Percentiles rank a stretch among this genome's conserved stretches.
phyloP scores from a whole-genome alignment of 1,284 basidiomycete genomes.

The Ustanciosporium gigantosporum region DNA sequence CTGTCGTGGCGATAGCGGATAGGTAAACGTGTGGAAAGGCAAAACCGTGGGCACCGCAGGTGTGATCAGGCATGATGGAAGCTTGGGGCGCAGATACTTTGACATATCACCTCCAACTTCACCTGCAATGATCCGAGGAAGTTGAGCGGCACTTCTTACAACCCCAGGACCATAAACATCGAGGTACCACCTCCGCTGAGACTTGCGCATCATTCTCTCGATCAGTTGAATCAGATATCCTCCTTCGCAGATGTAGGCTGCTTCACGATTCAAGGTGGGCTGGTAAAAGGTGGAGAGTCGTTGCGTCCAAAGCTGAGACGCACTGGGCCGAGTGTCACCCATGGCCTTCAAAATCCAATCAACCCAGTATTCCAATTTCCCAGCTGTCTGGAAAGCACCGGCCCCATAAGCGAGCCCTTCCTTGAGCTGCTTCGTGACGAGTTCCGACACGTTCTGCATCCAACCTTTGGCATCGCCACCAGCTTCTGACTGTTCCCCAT shows the following conservation, averaged over 20 bases:
- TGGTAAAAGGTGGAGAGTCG: constrained; percentile 63
- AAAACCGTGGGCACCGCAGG: constrained; percentile 67
- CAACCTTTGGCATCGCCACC: constrained; percentile 56
- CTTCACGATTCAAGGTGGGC: constrained; percentile 50
- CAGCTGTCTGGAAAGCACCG: constrained; percentile 62
- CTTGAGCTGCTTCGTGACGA: constrained; percentile 66
- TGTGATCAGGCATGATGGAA: constrained; percentile 63
- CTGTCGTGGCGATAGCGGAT: constrained; percentile 66
- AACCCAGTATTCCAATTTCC: constrained; percentile 65
- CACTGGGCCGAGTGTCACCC: constrained; percentile 37
- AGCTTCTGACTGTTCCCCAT: constrained; percentile 6
- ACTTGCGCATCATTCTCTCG: constrained; percentile 65
- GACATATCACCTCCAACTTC: constrained; percentile 3
- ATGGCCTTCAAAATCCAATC: constrained; percentile 60
- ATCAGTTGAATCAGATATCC: constrained; percentile 67
- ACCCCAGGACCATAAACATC: constrained; percentile 46
- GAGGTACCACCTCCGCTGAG: constrained; percentile 67
- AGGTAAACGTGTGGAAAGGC: constrained; percentile 70
- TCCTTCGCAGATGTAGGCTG: constrained; percentile 64
- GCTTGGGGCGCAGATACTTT: constrained; percentile 58
- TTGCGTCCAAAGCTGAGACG: constrained; percentile 62
- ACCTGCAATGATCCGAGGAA: constrained; percentile 10
- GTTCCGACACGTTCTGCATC: constrained; percentile 65
- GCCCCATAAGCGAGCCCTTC: constrained; percentile 63
- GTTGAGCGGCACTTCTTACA: constrained; percentile 4